A percentile compares a stretch with the other conserved stretches of the same genome.
phyloP scores from a whole-genome alignment of 2,329 filamentous ascomycete species.

The Xylariaceae sp. region DNA sequence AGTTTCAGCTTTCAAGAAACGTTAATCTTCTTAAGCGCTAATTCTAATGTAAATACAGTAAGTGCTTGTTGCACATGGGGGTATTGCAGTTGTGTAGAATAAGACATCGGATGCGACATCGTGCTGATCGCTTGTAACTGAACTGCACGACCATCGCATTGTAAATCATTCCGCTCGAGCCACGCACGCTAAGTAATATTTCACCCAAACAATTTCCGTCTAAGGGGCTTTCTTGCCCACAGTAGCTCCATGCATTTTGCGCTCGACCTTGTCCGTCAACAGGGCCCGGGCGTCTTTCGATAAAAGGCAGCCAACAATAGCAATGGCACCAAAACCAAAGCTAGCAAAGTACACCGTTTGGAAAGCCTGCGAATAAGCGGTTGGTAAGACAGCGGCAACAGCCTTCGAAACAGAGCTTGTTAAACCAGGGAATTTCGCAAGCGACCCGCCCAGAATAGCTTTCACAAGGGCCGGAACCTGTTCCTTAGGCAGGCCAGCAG shows the following conservation, averaged over 20 bases:
- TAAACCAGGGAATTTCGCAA: constrained; percentile 41
- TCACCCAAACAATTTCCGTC: constrained; percentile 5
- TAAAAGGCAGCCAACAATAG: constrained; percentile 44
- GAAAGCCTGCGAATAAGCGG: constrained; percentile 47
- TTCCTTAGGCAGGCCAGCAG: constrained; percentile 44
- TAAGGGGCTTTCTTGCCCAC: constrained; percentile 17
- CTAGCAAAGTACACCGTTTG: constrained; percentile 49
- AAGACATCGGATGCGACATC: constrained; percentile 5
- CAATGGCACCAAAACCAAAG: constrained; percentile 47
- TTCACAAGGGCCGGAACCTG: constrained; percentile 42
- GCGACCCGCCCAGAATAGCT: constrained; percentile 39
- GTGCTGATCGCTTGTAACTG: neutral
- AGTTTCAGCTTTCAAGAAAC: neutral
- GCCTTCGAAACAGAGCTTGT: constrained; percentile 41
- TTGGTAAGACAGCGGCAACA: constrained; percentile 40
- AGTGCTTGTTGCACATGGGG: too few species aligned
- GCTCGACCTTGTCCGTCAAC: constrained; percentile 44
- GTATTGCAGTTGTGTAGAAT: too few species aligned
- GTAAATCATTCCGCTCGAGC: constrained; percentile 2
- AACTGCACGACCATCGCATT: constrained; percentile 1
- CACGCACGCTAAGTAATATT: constrained; percentile 5
- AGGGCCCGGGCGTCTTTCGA: constrained; percentile 44
- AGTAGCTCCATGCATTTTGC: constrained; percentile 39
- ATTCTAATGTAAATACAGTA: neutral
- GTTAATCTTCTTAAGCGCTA: neutral